A percentile compares a stretch with the other conserved stretches of the same genome.
These are phyloP conservation scores for Sphaerulina vaccinii DNA, from an alignment of 2,329 filamentous ascomycete genomes.

Conservation along the genomic window DNA sequence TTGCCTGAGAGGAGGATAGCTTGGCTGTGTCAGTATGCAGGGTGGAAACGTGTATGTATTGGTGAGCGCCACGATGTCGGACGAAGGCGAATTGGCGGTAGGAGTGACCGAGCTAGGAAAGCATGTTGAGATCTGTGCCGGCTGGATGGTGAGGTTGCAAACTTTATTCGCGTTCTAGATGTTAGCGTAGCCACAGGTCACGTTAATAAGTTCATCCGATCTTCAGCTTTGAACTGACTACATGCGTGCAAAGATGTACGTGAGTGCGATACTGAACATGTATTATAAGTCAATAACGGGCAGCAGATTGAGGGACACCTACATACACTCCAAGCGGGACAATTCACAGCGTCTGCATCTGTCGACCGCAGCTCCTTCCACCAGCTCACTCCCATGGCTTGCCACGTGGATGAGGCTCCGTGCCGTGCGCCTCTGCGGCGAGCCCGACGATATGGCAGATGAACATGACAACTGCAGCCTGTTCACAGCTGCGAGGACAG, in stretches of 20 bases:
- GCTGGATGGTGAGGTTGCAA: background rate
- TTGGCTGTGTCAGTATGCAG: background rate
- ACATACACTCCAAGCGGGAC: no score
- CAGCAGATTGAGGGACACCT: no score
- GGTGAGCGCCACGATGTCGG: background rate
- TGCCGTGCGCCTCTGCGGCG: background rate
- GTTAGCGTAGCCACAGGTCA: constrained; percentile 1
- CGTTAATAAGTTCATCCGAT: background rate
- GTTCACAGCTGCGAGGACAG: no score
- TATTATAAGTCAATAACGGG: no score
- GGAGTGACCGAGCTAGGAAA: constrained; percentile 2
- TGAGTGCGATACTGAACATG: background rate
- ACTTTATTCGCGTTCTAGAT: constrained; percentile 6
- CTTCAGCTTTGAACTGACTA: background rate
- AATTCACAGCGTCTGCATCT: no score
- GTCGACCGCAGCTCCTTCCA: no score
- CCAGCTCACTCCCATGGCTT: background rate
- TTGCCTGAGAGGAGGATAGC: background rate
- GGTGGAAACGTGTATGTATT: background rate
- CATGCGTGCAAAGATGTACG: background rate
- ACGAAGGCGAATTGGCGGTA: background rate
- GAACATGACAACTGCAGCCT: background rate
- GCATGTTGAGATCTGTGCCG: background rate
- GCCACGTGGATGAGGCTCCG: background rate
- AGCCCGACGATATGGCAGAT: background rate